Conservation (phyloP, 176 grass and related monocot genomes). For the Oryza meyeriana region DNA sequence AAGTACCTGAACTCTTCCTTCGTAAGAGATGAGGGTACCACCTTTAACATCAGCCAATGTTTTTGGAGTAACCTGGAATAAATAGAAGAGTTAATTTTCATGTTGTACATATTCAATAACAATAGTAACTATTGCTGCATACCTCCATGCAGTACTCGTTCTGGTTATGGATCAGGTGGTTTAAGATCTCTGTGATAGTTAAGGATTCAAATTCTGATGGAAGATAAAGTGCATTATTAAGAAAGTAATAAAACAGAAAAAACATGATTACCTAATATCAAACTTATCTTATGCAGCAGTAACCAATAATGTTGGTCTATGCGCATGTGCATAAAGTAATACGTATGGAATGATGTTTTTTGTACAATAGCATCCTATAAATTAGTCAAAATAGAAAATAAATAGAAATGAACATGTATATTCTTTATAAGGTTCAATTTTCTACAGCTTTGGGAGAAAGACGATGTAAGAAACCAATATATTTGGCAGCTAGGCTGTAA, state of each 20-base stretch:
- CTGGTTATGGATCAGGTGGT: constrained; percentile 83
- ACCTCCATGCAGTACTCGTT: constrained; percentile 99
- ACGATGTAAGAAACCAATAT: too few relatives aligned
- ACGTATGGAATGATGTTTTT: too few relatives aligned
- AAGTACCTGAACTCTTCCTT: constrained; percentile 95
- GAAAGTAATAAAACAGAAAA: not conserved
- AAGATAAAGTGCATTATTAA: not conserved
- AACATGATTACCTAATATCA: too few relatives aligned
- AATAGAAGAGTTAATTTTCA: constrained; percentile 15
- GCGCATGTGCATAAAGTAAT: too few relatives aligned
- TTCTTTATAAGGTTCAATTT: too few relatives aligned
- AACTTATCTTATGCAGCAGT: too few relatives aligned
- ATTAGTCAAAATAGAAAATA: too few relatives aligned
- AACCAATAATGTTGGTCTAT: too few relatives aligned
- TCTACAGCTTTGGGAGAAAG: too few relatives aligned
- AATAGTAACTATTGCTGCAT: constrained; percentile 26
- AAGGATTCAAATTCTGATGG: constrained; percentile 28
- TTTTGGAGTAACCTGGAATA: constrained; percentile 87
- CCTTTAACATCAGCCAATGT: constrained; percentile 95
- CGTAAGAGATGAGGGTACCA: constrained; percentile 89
- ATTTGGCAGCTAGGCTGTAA: too few relatives aligned
- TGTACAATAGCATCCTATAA: too few relatives aligned
- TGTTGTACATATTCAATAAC: constrained; percentile 15
- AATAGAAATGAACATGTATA: too few relatives aligned
- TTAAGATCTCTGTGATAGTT: constrained; percentile 77